These are phyloP conservation scores for Yamagishiella unicocca DNA, from an alignment of 139 green algal species.

Conservation along the genomic window DNA sequence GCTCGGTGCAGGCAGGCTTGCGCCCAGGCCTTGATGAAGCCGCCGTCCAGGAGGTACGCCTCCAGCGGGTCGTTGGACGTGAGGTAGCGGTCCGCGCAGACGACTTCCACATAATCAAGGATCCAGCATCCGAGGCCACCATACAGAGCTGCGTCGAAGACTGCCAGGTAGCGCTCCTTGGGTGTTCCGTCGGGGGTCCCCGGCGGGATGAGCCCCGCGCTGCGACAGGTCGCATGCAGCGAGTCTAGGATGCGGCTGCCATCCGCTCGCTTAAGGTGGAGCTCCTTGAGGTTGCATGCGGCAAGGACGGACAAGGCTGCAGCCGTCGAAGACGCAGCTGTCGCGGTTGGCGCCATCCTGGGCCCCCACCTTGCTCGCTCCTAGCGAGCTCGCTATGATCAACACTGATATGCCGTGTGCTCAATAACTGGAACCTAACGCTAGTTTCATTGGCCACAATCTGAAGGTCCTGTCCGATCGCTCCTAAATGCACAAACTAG, in stretches of 20 bases:
- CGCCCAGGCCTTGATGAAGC: slow-evolving; percentile 64
- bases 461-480: no score
- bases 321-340: not conserved
- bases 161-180: slow-evolving; percentile 34
- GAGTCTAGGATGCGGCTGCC: slow-evolving; percentile 38
- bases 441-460: no score
- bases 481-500: no score
- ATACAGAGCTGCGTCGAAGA: slow-evolving; percentile 34
- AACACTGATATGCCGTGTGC: not conserved
- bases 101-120: slow-evolving; percentile 74
- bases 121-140: slow-evolving; percentile 65
- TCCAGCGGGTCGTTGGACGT: slow-evolving; percentile 66
- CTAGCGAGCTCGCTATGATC: not conserved
- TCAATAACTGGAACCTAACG: no score
- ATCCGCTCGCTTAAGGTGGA: slow-evolving; percentile 21
- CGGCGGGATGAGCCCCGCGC: not conserved
- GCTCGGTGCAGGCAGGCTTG: slow-evolving; percentile 31
- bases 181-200: not conserved
- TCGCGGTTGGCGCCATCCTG: slow-evolving; percentile 17
- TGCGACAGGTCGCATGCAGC: slow-evolving; percentile 1
- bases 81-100: slow-evolving; percentile 58
- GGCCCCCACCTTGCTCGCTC: not conserved
- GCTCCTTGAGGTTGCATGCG: slow-evolving; percentile 31
- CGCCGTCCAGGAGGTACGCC: slow-evolving; percentile 70
- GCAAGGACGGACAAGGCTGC: not conserved